Conservation (phyloP, 2,329 filamentous ascomycete species). For the Neocatenulostroma microsporum region DNA sequence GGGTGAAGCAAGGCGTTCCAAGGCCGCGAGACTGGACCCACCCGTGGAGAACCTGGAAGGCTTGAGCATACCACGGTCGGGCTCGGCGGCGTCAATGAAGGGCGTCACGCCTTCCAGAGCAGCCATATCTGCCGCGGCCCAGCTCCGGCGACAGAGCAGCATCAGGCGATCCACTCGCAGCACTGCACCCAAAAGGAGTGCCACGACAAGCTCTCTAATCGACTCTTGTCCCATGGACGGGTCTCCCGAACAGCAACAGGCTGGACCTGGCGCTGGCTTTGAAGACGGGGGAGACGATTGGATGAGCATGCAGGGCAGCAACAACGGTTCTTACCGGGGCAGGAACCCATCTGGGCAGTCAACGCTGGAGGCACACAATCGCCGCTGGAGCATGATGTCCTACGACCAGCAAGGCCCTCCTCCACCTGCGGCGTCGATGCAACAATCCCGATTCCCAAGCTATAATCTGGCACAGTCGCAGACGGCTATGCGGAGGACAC, state of each 20-base stretch:
- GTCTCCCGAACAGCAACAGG: constrained; percentile 11
- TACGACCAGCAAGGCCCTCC: constrained; percentile 39
- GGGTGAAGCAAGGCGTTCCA: constrained; percentile 22
- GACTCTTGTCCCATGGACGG: constrained; percentile 25
- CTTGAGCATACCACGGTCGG: constrained; percentile 26
- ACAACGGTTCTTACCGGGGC: too few relatives aligned
- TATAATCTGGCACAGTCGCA: neutral
- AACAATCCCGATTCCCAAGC: neutral
- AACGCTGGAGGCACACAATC: constrained; percentile 36
- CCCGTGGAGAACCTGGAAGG: constrained; percentile 29
- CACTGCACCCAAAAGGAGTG: constrained; percentile 11
- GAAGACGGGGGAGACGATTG: constrained; percentile 10
- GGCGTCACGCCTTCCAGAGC: constrained; percentile 28
- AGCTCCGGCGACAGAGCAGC: constrained; percentile 28
- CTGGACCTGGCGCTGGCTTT: constrained; percentile 11
- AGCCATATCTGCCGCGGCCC: constrained; percentile 27
- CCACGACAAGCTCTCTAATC: constrained; percentile 16
- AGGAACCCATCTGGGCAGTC: too few relatives aligned
- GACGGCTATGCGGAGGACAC: constrained; percentile 1
- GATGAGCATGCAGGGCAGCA: too few relatives aligned
- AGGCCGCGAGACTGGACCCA: constrained; percentile 28
- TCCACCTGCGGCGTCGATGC: neutral
- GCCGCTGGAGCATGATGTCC: constrained; percentile 39
- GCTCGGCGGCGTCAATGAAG: constrained; percentile 24
- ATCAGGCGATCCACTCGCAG: constrained; percentile 17